Evolutionary conservation across 2,329 filamentous ascomycete species (phyloP).

Genomic region (Apiospora malaysiana): DNA sequence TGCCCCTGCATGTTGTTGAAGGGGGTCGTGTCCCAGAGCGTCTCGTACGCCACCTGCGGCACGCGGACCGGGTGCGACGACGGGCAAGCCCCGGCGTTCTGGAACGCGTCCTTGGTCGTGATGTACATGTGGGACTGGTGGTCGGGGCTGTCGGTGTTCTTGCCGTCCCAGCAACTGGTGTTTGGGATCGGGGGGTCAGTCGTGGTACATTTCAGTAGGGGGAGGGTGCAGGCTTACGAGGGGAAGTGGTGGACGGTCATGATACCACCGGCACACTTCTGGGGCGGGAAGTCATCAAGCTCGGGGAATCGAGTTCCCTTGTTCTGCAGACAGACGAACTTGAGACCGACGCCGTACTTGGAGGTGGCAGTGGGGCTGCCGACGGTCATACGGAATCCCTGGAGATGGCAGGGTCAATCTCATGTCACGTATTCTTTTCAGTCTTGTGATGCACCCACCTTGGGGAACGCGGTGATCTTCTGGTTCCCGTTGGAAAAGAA

Average conservation of each 20-base stretch:
- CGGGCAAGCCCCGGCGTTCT: constrained; percentile 43
- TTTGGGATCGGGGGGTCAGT: not conserved
- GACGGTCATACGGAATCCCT: constrained; percentile 52
- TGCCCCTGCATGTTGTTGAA: constrained; percentile 45
- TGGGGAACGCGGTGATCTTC: constrained; percentile 51
- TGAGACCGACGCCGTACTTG: constrained; percentile 43
- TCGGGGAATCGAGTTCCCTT: constrained; percentile 48
- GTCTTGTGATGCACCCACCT: constrained; percentile 34
- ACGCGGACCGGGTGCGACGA: constrained; percentile 48
- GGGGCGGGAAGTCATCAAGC: constrained; percentile 45
- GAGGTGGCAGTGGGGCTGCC: constrained; percentile 42
- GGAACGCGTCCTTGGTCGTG: constrained; percentile 38
- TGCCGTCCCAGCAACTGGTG: constrained; percentile 64
- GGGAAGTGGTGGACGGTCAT: constrained; percentile 50
- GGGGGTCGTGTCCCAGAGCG: constrained; percentile 49
- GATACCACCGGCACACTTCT: constrained; percentile 47
- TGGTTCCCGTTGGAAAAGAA: constrained; percentile 38
- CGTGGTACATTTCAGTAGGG: not conserved
- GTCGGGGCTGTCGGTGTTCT: constrained; percentile 57
- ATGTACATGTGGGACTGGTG: constrained; percentile 62
- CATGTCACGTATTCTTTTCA: no score
- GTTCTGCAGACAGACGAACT: constrained; percentile 48
- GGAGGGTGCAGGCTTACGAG: constrained; percentile 33
- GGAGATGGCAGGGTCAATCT: not conserved
- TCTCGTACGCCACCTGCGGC: constrained; percentile 50